Evolutionary conservation across 2,329 filamentous ascomycete genomes (phyloP), one percentile per base, ranked within the genome.

Genomic region (Helotiales sp.): DNA sequence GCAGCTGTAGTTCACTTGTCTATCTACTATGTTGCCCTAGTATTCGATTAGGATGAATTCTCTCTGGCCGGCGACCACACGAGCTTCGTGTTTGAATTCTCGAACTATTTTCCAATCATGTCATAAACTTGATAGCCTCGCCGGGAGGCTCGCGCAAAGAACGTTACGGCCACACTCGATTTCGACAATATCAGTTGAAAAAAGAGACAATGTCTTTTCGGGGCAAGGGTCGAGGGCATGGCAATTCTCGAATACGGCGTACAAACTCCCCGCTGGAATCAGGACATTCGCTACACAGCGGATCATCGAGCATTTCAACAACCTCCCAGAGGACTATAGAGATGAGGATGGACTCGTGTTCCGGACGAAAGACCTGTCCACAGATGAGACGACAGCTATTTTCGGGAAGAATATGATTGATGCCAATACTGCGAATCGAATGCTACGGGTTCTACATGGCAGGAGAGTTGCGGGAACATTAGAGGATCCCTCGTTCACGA

Each of bases 391-490:
- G 6, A 72, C 79, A 17, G 67, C 71, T 10, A 79, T 89, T 43
- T 89, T 90, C 68, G 85, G 86, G 1, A 73, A 80, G 1, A 73
- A 80, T 5, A 78, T 79, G 13, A 79, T 88, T 54, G 77, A 79
- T 67, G 75, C 80, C 0, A 70, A 73, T 3, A 73, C 76, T 5
- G 88, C 83, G 22, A 89, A 89, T 74, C 78, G 78, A 52, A 76
- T 90, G 50, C 77, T 90, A 59, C 80, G 81, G 61, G 85, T 90
- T 59, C 77, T 90, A 13, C 88, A 91, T 74, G 88, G 88, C 8
- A 83, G 87, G 40, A 82, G 88, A 47, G 86, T 91, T 24, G 87
- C 88, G 7, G 88, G 88, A 37, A 89, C 87, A 2, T 79, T 90
- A 49, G 83, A 87, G 11, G 88, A 90, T 73, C 87, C 87, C 2